Percentiles rank a stretch among this genome's conserved stretches.
Evolutionary conservation across 441 rosid genomes (phyloP).

Genomic region (Gossypium trilobum): DNA sequence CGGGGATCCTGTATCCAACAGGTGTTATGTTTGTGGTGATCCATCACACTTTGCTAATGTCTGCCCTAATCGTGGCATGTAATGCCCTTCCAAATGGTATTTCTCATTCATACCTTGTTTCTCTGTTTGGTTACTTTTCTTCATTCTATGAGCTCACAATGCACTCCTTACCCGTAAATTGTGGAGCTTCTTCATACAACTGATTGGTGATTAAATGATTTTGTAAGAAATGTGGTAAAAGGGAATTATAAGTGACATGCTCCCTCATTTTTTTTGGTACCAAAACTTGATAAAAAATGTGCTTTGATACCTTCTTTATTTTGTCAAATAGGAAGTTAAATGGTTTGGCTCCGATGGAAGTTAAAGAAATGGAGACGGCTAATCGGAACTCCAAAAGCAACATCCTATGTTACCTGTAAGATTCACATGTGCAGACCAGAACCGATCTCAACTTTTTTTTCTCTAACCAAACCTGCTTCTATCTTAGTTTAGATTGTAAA

Average conservation of each 20-base stretch:
- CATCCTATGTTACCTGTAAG: neutral
- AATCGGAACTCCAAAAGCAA: neutral
- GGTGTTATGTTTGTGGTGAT: slow-evolving; percentile 84
- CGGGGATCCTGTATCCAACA: slow-evolving; percentile 65
- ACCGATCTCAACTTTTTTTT: neutral
- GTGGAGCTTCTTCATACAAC: neutral
- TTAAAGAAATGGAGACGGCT: neutral
- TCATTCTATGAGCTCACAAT: neutral
- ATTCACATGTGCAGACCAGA: neutral
- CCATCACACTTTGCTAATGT: slow-evolving; percentile 85
- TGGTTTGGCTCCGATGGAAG: neutral
- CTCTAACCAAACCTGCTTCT: neutral
- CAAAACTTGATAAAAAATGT: neutral
- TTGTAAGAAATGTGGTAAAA: neutral
- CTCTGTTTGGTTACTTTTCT: neutral
- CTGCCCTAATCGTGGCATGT: slow-evolving; percentile 71
- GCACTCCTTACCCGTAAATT: neutral
- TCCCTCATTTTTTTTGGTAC: neutral
- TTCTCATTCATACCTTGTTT: neutral
- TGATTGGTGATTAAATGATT: neutral
- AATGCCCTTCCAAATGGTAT: slow-evolving; percentile 12
- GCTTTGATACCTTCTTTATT: neutral
- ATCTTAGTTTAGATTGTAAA: neutral
- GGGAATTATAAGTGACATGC: neutral
- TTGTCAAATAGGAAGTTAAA: neutral